Conservation (phyloP, 176 grass and related monocot species). For the maize (Zea mays) region DNA sequence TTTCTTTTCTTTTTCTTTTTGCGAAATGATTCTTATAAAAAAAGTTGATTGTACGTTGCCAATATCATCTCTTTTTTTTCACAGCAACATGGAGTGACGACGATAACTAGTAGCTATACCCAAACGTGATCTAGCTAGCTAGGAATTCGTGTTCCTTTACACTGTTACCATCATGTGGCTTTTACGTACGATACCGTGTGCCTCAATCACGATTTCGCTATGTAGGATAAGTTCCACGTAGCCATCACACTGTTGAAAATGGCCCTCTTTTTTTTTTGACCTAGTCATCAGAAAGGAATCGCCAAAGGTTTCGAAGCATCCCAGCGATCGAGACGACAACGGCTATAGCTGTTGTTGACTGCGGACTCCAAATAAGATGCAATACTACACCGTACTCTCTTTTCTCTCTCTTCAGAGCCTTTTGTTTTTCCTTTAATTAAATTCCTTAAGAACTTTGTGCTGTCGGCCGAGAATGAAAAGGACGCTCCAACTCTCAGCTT, state of each 20-base stretch:
- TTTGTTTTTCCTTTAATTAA: neutral
- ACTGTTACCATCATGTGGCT: neutral
- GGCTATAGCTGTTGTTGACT: neutral
- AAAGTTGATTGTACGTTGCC: neutral
- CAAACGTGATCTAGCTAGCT: no score
- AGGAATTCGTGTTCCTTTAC: neutral
- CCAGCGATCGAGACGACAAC: no score
- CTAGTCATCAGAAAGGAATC: neutral
- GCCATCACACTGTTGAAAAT: constrained; percentile 17
- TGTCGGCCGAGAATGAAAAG: neutral
- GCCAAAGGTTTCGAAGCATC: constrained; percentile 1
- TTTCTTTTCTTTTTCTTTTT: no score
- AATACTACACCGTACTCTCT: neutral
- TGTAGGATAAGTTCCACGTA: constrained; percentile 15
- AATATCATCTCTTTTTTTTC: neutral
- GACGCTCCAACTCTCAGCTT: neutral
- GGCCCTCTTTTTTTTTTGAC: constrained; percentile 27
- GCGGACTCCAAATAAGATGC: constrained; percentile 15
- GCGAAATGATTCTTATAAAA: neutral
- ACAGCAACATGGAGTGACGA: no score
- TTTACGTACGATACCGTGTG: neutral
- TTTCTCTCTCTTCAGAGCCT: neutral
- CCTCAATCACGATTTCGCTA: neutral
- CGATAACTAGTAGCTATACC: no score
- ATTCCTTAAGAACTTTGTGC: neutral